These are phyloP conservation scores for Rhododendron williamsianum DNA, from an alignment of 148 eudicot species.

Conservation along the genomic window DNA sequence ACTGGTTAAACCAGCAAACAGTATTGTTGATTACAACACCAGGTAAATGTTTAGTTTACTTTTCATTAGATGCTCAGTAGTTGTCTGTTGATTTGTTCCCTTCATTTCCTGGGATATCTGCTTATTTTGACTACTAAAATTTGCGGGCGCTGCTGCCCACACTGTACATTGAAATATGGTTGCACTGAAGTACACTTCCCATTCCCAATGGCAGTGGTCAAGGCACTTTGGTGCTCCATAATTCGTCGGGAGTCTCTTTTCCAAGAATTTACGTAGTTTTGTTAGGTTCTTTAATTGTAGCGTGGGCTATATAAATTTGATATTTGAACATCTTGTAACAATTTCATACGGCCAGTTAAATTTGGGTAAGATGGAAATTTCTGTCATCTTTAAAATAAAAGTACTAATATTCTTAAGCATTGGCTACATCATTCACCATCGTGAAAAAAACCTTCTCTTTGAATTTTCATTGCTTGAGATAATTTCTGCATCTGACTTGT, in stretches of 20 bases:
- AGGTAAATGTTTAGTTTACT: conserved; percentile 36
- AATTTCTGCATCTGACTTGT: not conserved
- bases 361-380: not conserved
- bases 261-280: not conserved
- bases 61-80: not conserved
- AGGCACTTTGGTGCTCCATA: not conserved
- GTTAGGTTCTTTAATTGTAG: not conserved
- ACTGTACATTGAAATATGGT: not conserved
- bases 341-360: not conserved
- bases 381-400: not conserved
- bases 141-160: not conserved
- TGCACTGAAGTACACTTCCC: not conserved
- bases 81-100: not conserved
- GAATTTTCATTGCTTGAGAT: not conserved
- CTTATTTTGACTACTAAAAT: not conserved
- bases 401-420: not conserved
- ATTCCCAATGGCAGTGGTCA: not conserved
- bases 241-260: not conserved
- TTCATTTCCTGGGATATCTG: not conserved
- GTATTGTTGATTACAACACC: conserved; percentile 82
- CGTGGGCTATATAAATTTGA: not conserved
- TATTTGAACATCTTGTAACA: not conserved
- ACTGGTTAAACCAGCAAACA: conserved; percentile 85
- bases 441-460: not conserved
- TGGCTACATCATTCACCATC: not conserved